Evolutionary conservation across 129 eudicot species (phyloP), one percentile per base, ranked within the genome.

Genomic region (Scalesia atractyloides): DNA sequence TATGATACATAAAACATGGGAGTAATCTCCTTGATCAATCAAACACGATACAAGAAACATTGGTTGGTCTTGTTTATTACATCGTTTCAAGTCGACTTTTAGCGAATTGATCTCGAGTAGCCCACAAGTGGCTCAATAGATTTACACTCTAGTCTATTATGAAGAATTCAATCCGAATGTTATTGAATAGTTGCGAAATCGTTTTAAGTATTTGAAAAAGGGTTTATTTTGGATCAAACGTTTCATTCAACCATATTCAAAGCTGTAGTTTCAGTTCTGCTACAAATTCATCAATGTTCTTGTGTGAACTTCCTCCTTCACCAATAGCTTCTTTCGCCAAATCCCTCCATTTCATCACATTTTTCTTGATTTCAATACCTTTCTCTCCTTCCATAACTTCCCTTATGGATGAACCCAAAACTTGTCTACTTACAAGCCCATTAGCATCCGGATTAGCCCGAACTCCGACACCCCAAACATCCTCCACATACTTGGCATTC

Each of bases 301-400:
- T 76, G 3, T 76, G 70, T 11, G 81, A 76, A 48, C 81, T 75
- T 39, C 85, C 85, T 16, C 81, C 85, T 50, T 65, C 62, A 3
- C 36, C 62, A 0, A 81, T 22, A 7, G 79, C 85, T 56, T 76
- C 74, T 70, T 56, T 81, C n/a, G 78, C 81, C 46, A 64, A 48
- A 70, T 70, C 24, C 30, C 51, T 50, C 78, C 78, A 81, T 47
- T 70, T 75, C 15, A n/a, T 30, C 15, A 22, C 66, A 15, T 75
- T 81, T 56, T 46, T 56, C 54, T 58, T 65, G 22, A 81, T 70
- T 37, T 47, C 41, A 3, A 41, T 22, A 19, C 85, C 58, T 50
- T 66, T 81, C 64, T 52, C 84, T 44, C 84, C 77, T 70, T 57
- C 81, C 81, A 81, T 81, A 51, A 81, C 81, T 49, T 81, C 66